Conservation (phyloP, 371 early-diverging fungal genomes). For the Mucor piriformis region DNA sequence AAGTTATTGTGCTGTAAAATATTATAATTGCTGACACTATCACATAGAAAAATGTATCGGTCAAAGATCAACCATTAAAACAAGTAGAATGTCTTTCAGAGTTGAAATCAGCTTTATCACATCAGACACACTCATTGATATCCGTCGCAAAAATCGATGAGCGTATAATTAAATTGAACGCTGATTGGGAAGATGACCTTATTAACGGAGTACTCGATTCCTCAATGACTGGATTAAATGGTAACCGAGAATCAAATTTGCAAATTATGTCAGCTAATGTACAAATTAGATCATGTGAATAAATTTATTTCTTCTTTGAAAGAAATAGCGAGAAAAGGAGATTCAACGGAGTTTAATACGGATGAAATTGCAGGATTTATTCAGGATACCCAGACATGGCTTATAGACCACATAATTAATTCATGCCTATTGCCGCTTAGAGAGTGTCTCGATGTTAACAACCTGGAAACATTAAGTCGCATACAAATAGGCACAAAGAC, state of each 20-base stretch:
- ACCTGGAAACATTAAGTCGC: conserved; percentile 21
- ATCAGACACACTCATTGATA: conserved; percentile 15
- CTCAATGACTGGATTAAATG: conserved; percentile 22
- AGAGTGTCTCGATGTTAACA: conserved; percentile 35
- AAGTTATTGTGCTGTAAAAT: background rate
- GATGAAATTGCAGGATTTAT: conserved; percentile 30
- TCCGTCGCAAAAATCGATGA: conserved; percentile 21
- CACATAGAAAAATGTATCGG: conserved; percentile 1
- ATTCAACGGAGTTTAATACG: conserved; percentile 13
- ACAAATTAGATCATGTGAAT: conserved; percentile 13
- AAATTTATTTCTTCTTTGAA: conserved; percentile 9
- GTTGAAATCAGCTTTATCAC: conserved; percentile 10
- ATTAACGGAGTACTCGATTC: conserved; percentile 23
- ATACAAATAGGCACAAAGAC: conserved; percentile 27
- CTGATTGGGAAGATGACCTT: conserved; percentile 36
- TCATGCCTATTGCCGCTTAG: conserved; percentile 41
- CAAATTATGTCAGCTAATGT: background rate
- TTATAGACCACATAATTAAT: conserved; percentile 33
- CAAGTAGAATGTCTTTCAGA: conserved; percentile 23
- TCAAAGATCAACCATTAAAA: conserved; percentile 7
- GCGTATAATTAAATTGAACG: conserved; percentile 19
- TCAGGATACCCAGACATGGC: conserved; percentile 48
- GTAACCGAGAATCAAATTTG: conserved; percentile 7
- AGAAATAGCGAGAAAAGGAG: background rate
- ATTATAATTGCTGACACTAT: too few species aligned